Base-by-base conservation (phyloP, 2,329 filamentous ascomycete species). In the Pestalotiopsis fici region DNA sequence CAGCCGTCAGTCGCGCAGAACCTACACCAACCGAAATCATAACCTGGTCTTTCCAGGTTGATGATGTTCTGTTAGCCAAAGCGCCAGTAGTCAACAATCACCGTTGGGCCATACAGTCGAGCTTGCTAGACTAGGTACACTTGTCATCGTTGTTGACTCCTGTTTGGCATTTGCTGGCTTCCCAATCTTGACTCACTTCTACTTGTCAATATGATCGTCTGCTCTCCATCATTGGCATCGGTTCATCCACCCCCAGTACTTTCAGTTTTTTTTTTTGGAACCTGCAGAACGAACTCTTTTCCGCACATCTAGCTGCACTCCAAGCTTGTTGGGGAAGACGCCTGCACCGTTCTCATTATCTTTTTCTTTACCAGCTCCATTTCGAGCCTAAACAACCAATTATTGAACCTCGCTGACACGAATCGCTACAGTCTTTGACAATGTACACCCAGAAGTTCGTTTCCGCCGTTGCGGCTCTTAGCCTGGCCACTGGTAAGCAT, bases 361-460 rank as follows among this genome's bases (percentile, higher is more conserved):
- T 15, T 56, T 15, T 56, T 59, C 61, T 66, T 65, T n/a, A 57
- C 63, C 56, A 66, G 59, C n/a, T 65, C 50, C 60, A 25, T 25
- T 15, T 31, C 21, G 39, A 56, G 43, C 25, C 9, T 3, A 18
- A 43, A 31, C 9, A 18, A n/a, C 54, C n/a, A 39, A 31, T 64
- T 27, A n/a, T 63, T 31, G 61, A 64, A 21, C n/a, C 59, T 21
- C 25, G 59, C 56, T 61, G 35, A 59, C 65, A 21, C 13, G 25
- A 39, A 47, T 9, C 57, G 54, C 54, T 28, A 65, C 37, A 65
- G 54, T 71, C 67, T 72, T 73, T 74, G 80, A 85, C 74, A 75
- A 86, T 86, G 84, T 80, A 79, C 78, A 81, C 78, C 74, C 77
- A 80, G 75, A 79, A 81, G 73, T 66, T 85, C 69, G 74, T 85